A percentile compares a stretch with the other conserved stretches of the same genome.
Evolutionary conservation across 495 filamentous ascomycete genomes (phyloP).

Genomic region (Trichoderma gamsii): DNA sequence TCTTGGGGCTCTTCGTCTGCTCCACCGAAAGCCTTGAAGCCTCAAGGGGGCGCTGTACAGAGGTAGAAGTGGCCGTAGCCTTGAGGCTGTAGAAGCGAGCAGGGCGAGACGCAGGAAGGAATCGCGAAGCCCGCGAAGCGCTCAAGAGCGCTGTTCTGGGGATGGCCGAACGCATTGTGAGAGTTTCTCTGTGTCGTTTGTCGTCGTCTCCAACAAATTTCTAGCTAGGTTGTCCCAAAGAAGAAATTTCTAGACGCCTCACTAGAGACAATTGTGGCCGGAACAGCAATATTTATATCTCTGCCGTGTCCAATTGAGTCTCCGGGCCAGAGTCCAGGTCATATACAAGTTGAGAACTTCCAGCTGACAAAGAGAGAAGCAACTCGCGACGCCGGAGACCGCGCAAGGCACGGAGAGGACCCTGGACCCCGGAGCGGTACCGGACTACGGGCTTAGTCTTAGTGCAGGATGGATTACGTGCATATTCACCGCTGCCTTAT

Average conservation of each 20-base stretch:
- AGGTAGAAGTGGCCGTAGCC: constrained; percentile 44
- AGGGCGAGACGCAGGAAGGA: constrained; percentile 23
- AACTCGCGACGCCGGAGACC: background rate
- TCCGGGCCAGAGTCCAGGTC: background rate
- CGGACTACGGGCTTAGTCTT: constrained; percentile 9
- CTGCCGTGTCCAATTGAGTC: background rate
- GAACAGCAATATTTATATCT: no score
- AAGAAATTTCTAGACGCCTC: background rate
- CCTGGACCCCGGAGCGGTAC: constrained; percentile 11
- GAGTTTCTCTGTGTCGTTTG: background rate
- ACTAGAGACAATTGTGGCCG: background rate
- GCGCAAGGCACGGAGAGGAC: background rate
- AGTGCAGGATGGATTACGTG: background rate
- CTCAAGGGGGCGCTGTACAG: constrained; percentile 56
- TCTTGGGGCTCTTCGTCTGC: constrained; percentile 69
- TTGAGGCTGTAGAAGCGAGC: constrained; percentile 55
- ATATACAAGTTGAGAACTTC: background rate
- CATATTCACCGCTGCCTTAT: no score
- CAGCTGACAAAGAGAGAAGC: background rate
- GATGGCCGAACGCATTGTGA: constrained; percentile 12
- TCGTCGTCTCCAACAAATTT: background rate
- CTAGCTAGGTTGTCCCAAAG: background rate
- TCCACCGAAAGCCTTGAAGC: constrained; percentile 66
- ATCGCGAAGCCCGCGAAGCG: constrained; percentile 20
- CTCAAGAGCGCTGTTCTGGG: constrained; percentile 9